Evolutionary conservation across 345 rosid species (phyloP), one percentile per base, ranked within the genome.

Genomic region (Eucalyptus erythrocorys): DNA sequence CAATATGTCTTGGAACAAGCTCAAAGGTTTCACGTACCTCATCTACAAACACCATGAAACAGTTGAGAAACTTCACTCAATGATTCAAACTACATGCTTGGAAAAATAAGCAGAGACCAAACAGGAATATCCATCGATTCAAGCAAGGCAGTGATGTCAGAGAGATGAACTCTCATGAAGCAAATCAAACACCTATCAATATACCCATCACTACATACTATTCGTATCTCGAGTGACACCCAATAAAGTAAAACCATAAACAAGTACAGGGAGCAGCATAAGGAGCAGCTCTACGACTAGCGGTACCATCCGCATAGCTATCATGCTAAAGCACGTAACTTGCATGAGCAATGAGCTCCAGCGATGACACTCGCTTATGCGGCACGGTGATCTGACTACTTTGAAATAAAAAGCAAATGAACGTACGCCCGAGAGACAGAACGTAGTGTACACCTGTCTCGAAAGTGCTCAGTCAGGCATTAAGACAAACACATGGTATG

Each of bases 11-110:
- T 88, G 92, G 90, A 95, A 91, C 91, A 97, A 90, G 32, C 89
- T 90, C 89, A 92, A 80, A 43, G 99, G 96, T 89, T 92, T 94
- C 91, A 93, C 91, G 88, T 92, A 96, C 94, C 93, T 95, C 99
- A 97, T 97, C 91, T 94, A n/a, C 40, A 27, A n/a, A 19, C 43
- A 71, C 45, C 21, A 37, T 71, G 43, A 71, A 37, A 12, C 81
- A 71, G 45, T 17, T 37, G 81, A 71, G 26, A 50, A 21, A 16
- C 79, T 68, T 68, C 42, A 68, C 79, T 68, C 19, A 68, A 68
- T 32, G 42, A 68, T 10, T 68, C 79, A 68, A 68, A 10, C 79
- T 68, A 68, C 79, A 32, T 68, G 11, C 79, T 68, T 16, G 79
- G 12, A 32, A 68, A 68, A 68, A 32, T 32, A 68, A 66, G 79